Evolutionary conservation across 2,329 filamentous ascomycete genomes (phyloP).

Genomic region (Claviceps lovelessii): DNA sequence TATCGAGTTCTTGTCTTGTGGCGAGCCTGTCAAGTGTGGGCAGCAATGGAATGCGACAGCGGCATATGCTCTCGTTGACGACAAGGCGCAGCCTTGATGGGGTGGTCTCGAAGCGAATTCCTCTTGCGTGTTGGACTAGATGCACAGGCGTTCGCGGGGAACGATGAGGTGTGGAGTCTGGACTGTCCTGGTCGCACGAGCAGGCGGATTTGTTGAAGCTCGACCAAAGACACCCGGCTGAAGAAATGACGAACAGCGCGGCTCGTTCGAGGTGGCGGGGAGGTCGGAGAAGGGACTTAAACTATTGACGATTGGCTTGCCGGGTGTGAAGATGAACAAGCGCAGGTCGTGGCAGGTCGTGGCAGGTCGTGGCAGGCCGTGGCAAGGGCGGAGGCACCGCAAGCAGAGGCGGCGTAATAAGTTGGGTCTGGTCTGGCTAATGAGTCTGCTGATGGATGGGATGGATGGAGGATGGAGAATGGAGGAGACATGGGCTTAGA

Average conservation of each 20-base stretch:
- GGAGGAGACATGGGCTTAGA: too few relatives aligned
- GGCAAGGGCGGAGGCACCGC: background rate
- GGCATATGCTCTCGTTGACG: background rate
- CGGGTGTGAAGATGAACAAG: background rate
- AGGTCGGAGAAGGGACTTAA: background rate
- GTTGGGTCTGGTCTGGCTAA: too few relatives aligned
- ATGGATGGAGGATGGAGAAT: too few relatives aligned
- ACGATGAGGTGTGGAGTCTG: background rate
- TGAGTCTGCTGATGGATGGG: too few relatives aligned
- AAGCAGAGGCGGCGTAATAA: background rate
- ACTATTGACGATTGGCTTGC: background rate
- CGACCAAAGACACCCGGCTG: background rate
- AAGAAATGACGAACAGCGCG: slow-evolving; percentile 1
- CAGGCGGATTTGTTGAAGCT: background rate
- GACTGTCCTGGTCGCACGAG: slow-evolving; percentile 1
- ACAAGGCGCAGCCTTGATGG: background rate
- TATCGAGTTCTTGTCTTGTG: background rate
- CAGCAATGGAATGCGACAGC: background rate
- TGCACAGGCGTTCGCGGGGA: background rate
- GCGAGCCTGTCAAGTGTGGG: background rate
- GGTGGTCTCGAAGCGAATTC: background rate
- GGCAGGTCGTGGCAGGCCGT: background rate
- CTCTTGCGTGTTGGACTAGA: background rate
- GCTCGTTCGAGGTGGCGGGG: background rate
- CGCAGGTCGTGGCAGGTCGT: background rate